Conservation (phyloP, 257 asterid genomes). For the Nicotiana tabacum region DNA sequence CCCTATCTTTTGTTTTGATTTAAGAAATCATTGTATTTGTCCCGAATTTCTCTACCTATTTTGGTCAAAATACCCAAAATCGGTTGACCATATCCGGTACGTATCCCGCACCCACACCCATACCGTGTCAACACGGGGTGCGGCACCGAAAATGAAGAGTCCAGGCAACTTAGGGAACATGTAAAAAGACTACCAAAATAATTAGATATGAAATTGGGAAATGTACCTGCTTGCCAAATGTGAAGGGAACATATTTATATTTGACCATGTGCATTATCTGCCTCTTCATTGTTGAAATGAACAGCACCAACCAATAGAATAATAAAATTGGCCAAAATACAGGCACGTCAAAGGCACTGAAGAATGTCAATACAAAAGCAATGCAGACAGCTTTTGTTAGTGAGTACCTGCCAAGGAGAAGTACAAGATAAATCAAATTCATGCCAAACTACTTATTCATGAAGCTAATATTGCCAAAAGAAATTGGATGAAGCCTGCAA, state of each 20-base stretch:
- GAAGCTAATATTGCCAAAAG: not conserved
- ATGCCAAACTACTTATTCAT: not conserved
- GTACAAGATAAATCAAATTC: slow-evolving; percentile 8
- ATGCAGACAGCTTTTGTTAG: slow-evolving; percentile 70
- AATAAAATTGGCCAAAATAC: slow-evolving; percentile 98
- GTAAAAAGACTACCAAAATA: not conserved
- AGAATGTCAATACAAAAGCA: slow-evolving; percentile 83
- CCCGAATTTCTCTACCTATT: too few species aligned
- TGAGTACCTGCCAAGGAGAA: slow-evolving; percentile 63
- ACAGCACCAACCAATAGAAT: slow-evolving; percentile 83
- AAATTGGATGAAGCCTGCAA: not conserved
- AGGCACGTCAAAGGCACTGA: slow-evolving; percentile 93
- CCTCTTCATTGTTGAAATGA: slow-evolving; percentile 90
- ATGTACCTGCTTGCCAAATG: slow-evolving; percentile 87
- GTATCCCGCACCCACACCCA: too few species aligned
- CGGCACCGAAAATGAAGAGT: too few species aligned
- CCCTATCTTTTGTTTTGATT: too few species aligned
- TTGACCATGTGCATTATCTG: slow-evolving; percentile 97
- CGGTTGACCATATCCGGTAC: too few species aligned
- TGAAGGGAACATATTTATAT: slow-evolving; percentile 88
- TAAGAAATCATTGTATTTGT: too few species aligned
- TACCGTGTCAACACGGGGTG: too few species aligned
- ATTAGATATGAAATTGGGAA: not conserved
- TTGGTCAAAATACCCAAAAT: too few species aligned
- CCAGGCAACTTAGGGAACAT: too few species aligned